Evolutionary conservation across 108 stramenopile genomes (phyloP), one percentile per base, ranked within the genome.

Genomic region (Parmales sp.): DNA sequence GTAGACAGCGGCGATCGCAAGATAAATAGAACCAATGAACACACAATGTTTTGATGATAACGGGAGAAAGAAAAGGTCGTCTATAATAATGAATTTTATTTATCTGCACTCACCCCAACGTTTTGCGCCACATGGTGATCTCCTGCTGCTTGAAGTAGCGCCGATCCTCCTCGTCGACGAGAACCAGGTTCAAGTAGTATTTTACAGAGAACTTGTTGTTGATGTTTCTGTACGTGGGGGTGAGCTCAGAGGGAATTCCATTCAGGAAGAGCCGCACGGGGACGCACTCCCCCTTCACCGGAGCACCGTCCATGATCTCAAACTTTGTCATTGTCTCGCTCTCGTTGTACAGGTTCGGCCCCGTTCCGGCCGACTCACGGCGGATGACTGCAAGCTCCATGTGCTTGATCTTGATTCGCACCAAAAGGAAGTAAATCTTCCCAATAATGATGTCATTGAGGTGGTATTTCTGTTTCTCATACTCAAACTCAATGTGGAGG

Each of bases 141-240:
- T 99, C 98, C 75, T 98, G 97, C 77, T 99, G 96, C 76, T 99
- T 99, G 81, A 99, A 99, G 72, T 99, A 99, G 54, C 94, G 81
- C 23, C 98, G 84, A 79, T 99, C 98, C 74, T 98, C 97, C 68
- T 97, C 95, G 77, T 99, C 98, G 16, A 99, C 93, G 75, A 99
- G 72, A 31, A 99, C 98, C 48, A 99, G 76, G 83, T 99, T 99
- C 54, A 99, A 73, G 83, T 87, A 99, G 81, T 99, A 98, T 51
- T 90, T 83, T 1, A 99, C 97, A 5, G 82, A 78, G 79, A 97
- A 99, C 51, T 88, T 83, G 83, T 95, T 95, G 76, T 95, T 90
- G 28, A 91, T 80, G 63, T 78, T 76, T 36, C 74, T 43, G 78
- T 96, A 97, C 28, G 98, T 98, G 16, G 98, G 98, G n/a, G 98